Evolutionary conservation across 2,329 filamentous ascomycete species (phyloP).

Genomic region (Dactylellina haptotyla): DNA sequence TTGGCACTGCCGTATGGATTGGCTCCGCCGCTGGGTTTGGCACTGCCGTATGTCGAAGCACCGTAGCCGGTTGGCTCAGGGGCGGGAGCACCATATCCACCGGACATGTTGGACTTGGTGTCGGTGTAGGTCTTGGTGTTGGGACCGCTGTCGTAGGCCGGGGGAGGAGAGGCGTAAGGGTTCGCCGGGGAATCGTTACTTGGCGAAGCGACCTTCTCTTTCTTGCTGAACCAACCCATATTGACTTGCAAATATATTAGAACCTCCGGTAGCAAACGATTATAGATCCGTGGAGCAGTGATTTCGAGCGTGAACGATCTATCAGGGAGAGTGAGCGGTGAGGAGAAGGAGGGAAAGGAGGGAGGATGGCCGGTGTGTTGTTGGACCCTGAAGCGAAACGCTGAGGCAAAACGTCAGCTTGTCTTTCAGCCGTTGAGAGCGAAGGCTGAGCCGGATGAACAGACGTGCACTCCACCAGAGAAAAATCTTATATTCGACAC

Average conservation of each 20-base stretch:
- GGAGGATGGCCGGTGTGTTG: slow-evolving; percentile 14
- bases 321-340: background rate
- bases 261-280: background rate
- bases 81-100: slow-evolving; percentile 13
- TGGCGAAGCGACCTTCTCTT: slow-evolving; percentile 25
- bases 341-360: background rate
- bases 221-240: slow-evolving; percentile 44
- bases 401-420: slow-evolving; percentile 29
- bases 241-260: slow-evolving; percentile 20
- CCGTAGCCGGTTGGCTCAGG: slow-evolving; percentile 24
- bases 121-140: slow-evolving; percentile 30
- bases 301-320: background rate
- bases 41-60: slow-evolving; percentile 12
- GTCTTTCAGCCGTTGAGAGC: slow-evolving; percentile 43
- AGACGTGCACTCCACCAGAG: slow-evolving; percentile 9
- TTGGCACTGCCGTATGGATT: slow-evolving; percentile 28
- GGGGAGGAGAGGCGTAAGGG: slow-evolving; percentile 35
- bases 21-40: slow-evolving; percentile 20
- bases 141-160: slow-evolving; percentile 18
- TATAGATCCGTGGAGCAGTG: background rate
- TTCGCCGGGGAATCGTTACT: slow-evolving; percentile 22
- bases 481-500: background rate
- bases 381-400: slow-evolving; percentile 35
- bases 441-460: slow-evolving; percentile 11
- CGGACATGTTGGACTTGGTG: slow-evolving; percentile 39